A percentile compares a stretch with the other conserved stretches of the same genome.
phyloP scores from a whole-genome alignment of 2,329 filamentous ascomycete genomes.

The Apiospora rasikravindrae region DNA sequence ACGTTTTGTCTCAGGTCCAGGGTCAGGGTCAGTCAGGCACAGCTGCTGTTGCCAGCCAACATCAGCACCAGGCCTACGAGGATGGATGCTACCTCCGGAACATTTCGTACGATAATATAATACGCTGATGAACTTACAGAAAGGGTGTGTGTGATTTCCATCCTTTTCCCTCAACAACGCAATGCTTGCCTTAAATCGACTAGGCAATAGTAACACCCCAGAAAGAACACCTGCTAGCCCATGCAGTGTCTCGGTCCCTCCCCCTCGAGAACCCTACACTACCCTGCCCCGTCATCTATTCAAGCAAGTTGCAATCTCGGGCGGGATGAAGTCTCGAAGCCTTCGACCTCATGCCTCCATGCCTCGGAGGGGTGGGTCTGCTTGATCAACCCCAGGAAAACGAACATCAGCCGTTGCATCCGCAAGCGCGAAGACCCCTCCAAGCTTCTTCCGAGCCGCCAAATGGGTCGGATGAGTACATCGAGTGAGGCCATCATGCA shows the following conservation, averaged over 20 bases:
- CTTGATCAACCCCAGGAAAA: constrained; percentile 28
- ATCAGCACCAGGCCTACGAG: neutral
- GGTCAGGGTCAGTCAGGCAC: neutral
- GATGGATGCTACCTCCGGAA: neutral
- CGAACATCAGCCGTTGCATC: constrained; percentile 28
- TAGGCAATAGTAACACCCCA: neutral
- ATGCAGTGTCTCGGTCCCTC: neutral
- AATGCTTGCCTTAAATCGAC: neutral
- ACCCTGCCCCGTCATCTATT: neutral
- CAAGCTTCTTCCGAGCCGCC: constrained; percentile 19
- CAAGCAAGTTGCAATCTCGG: neutral
- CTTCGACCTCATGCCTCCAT: neutral
- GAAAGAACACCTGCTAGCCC: neutral
- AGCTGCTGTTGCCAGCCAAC: neutral
- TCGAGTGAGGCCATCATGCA: constrained; percentile 7
- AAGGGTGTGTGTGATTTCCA: neutral
- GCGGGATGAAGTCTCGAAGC: neutral
- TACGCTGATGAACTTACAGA: neutral
- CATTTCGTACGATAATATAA: neutral
- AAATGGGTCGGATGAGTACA: constrained; percentile 1
- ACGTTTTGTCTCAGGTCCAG: constrained; percentile 9
- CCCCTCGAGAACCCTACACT: neutral
- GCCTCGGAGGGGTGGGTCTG: neutral
- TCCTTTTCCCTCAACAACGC: neutral
- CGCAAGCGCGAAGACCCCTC: constrained; percentile 30